Conservation (phyloP, 2,329 filamentous ascomycete species). For the Triangularia verruculosa region DNA sequence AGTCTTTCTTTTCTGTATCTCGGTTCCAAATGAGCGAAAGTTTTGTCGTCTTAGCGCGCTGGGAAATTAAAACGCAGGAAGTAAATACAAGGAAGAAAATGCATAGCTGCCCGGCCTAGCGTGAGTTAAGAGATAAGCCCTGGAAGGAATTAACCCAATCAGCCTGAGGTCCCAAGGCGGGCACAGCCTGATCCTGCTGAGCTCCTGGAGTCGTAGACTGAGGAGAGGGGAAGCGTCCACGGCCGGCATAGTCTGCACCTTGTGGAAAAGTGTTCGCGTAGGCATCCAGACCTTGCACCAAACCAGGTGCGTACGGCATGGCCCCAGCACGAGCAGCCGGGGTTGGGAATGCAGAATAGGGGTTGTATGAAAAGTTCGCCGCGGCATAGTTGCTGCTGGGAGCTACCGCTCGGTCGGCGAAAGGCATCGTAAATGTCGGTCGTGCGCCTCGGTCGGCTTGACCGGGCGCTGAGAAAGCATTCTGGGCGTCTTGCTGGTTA, state of each 20-base stretch:
- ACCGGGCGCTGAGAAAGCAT: conserved; percentile 37
- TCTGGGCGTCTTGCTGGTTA: conserved; percentile 40
- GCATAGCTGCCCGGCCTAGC: conserved; percentile 34
- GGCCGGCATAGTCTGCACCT: conserved; percentile 45
- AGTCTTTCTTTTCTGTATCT: conserved; percentile 24
- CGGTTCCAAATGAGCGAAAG: conserved; percentile 19
- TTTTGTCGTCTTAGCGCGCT: conserved; percentile 14
- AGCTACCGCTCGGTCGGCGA: conserved; percentile 41
- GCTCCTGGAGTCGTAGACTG: conserved; percentile 31
- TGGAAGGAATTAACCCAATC: conserved; percentile 67
- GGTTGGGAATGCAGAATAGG: conserved; percentile 44
- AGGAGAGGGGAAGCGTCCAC: conserved; percentile 46
- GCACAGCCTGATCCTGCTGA: conserved; percentile 40
- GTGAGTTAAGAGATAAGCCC: conserved; percentile 67
- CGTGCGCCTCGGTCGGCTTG: conserved; percentile 43
- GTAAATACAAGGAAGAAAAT: conserved; percentile 19
- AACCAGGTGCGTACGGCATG: conserved; percentile 38
- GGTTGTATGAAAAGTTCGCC: conserved; percentile 40
- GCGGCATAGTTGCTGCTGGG: conserved; percentile 40
- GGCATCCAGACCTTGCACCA: conserved; percentile 42
- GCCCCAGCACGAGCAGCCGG: conserved; percentile 37
- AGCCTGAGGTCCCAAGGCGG: conserved; percentile 44
- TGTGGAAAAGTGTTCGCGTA: conserved; percentile 42
- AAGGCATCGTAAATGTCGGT: conserved; percentile 42
- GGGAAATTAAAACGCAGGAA: conserved; percentile 15